These are phyloP conservation scores for Yarrowia divulgata DNA, from an alignment of 805 yeast species.

Conservation along the genomic window DNA sequence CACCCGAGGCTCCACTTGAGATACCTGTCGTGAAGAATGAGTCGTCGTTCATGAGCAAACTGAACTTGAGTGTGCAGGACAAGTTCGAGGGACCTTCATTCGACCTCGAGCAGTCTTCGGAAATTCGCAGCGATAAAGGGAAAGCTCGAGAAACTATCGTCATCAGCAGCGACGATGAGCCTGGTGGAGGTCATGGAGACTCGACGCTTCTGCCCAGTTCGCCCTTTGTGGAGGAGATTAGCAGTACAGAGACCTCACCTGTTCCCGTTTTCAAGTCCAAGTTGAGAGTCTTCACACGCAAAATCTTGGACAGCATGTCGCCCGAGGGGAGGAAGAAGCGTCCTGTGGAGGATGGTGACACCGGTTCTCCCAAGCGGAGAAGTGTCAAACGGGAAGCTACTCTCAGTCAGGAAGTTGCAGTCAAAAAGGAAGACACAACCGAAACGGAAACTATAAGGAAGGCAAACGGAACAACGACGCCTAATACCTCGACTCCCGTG, in stretches of 20 bases:
- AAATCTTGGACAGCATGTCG: not conserved
- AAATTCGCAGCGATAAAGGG: not conserved
- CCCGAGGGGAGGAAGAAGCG: not conserved
- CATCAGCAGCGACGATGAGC: not conserved
- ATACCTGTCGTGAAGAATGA: not conserved
- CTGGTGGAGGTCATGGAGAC: not conserved
- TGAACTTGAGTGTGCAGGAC: not conserved
- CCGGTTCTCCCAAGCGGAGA: constrained; percentile 1
- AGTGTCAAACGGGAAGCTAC: not conserved
- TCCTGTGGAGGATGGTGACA: not conserved
- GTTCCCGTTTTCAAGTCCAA: not conserved
- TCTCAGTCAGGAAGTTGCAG: not conserved
- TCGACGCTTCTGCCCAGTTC: not conserved
- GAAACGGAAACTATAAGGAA: not conserved
- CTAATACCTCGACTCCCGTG: not conserved
- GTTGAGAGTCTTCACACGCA: not conserved
- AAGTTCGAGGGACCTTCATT: not conserved
- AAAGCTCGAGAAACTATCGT: not conserved
- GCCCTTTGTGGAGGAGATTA: not conserved
- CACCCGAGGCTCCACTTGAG: not conserved
- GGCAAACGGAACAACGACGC: not conserved
- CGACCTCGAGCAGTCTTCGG: not conserved
- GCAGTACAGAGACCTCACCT: not conserved
- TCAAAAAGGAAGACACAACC: not conserved
- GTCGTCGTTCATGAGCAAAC: not conserved